Evolutionary conservation across 257 asterid species (phyloP), one percentile per base, ranked within the genome.

Genomic region (Penstemon newberryi): DNA sequence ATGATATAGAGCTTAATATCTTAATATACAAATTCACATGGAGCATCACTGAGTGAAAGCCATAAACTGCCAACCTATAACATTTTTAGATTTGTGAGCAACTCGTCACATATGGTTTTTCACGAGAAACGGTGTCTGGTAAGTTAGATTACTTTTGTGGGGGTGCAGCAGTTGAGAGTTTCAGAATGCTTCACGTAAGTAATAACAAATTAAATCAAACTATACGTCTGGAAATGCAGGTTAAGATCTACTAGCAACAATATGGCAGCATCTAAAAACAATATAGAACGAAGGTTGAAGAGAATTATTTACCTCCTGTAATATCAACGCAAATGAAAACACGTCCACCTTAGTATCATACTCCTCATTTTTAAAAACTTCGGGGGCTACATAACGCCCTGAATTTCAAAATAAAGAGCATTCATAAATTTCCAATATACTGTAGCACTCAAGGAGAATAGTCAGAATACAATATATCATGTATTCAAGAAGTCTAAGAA

Each of bases 311-410:
- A 91, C 96, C 91, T 91, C 95, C 61, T 91, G 93, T 40, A 91
- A 75, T 75, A 91, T 91, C 77, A 91, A 67, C 6, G 95, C 95
- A 79, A 89, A 91, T 65, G 97, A 91, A 77, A 89, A 91, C 71
- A 91, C 96, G 55, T 91, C 97, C 74, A 87, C 96, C 76, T 84
- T 89, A 10, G 90, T 85, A 73, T 83, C 96, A 77, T 91, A 91
- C 63, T 85, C 97, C 74, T 89, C 92, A 44, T 87, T 81, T 73
- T 75, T 87, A 58, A 84, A 85, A 81, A 91, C 97, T 83, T 91
- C 97, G 58, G 97, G 96, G 77, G 97, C 96, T 64, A 77, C 74
- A 67, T 91, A 91, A 10, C 94, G 84, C 87, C 93, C 97, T 91
- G 79, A 39, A 74, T 66, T 65, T 37, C 56, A 73, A 36, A 63